Base-by-base conservation (phyloP, 208 protist species). In the Lotmaria passim region DNA sequence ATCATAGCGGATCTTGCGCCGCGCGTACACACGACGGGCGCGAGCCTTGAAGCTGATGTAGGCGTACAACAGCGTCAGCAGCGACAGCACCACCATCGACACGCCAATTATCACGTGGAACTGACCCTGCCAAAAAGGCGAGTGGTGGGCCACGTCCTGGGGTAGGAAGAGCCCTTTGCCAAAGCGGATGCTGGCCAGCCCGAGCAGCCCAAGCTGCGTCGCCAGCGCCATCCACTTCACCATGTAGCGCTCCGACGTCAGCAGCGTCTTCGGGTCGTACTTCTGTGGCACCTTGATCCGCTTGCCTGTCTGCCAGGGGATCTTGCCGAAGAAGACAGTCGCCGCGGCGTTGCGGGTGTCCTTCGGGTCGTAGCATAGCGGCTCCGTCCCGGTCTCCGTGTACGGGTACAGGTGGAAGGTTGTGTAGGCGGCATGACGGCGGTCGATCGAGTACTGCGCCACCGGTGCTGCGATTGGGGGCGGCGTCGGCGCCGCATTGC, bases 231-330 rank as follows among this genome's bases (percentile, higher is more conserved):
- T 61, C 88, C 91, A 96, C 81, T 96, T 93, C 38, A 89, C 86
- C 88, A 96, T 94, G 78, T 93, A 93, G 3, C 91, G 83, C 85
- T 96, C 87, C n/a, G 88, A 88, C 34, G 91, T 93, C 41, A 96
- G 77, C 31, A 96, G 66, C 31, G 91, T 96, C 69, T 96, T 96
- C 34, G 91, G 91, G 70, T 96, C 91, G 74, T 96, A 96, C 75
- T 96, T 96, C 75, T 96, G 91, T 28, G 91, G 91, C 31, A 96
- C 91, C 34, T 82, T 79, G 73, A 96, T 91, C 51, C 91, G 87
- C 69, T 96, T 96, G 3, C 88, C 91, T 33, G 88, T 96, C 72
- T 96, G 91, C 88, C 91, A 96, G 39, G 91, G 91, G 39, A 96
- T 93, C 48, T 78, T 68, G 26, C 88, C 91, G 63, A 68, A 90